phyloP scores from a whole-genome alignment of 1,139 yeast genomes.

The Hyphopichia fennica region DNA sequence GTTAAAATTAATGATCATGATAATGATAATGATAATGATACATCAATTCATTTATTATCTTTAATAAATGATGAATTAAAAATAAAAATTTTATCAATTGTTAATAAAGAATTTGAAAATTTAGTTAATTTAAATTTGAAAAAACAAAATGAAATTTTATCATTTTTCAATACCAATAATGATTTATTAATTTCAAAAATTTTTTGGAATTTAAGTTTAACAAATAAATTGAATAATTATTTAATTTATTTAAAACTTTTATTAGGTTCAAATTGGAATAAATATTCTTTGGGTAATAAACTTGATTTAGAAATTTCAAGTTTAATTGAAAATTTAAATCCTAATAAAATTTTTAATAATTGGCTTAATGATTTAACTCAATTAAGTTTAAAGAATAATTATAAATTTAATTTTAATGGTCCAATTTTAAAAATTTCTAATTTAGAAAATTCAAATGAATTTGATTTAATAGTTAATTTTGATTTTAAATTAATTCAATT shows the following conservation, averaged over 20 bases:
- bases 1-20: not conserved
- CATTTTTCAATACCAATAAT: not conserved
- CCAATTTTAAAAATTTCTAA: slow-evolving; percentile 33
- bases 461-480: slow-evolving; percentile 46
- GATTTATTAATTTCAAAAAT: slow-evolving; percentile 12
- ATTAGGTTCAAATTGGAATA: slow-evolving; percentile 74
- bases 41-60: slow-evolving; percentile 18
- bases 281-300: slow-evolving; percentile 70
- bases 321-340: slow-evolving; percentile 47
- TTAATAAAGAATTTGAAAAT: slow-evolving; percentile 27
- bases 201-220: slow-evolving; percentile 21
- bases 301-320: slow-evolving; percentile 51
- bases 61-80: slow-evolving; percentile 39
- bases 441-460: slow-evolving; percentile 10
- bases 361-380: slow-evolving; percentile 44
- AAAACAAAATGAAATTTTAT: slow-evolving; percentile 2
- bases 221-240: slow-evolving; percentile 23
- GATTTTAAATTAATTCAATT: slow-evolving; percentile 45
- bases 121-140: slow-evolving; percentile 10
- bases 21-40: slow-evolving; percentile 6
- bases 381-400: slow-evolving; percentile 1
- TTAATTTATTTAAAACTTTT: slow-evolving; percentile 17
- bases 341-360: slow-evolving; percentile 36
- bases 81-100: slow-evolving; percentile 30
- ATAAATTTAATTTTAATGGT: slow-evolving; percentile 27